phyloP scores from a whole-genome alignment of 352 stramenopile species.

The Pythium plurisporium region DNA sequence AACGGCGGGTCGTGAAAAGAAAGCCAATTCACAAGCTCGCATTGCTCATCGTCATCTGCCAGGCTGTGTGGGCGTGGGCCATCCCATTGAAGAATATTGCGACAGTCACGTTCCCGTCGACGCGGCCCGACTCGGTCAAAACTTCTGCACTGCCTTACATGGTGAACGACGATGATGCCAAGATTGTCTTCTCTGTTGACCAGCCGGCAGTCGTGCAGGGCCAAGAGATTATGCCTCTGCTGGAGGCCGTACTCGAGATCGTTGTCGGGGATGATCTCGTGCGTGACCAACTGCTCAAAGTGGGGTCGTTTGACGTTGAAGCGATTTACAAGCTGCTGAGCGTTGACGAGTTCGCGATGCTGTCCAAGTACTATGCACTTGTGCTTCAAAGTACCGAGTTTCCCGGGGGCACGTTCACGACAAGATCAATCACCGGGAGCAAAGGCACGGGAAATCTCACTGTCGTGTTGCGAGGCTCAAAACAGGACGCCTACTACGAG shows the following conservation, averaged over 20 bases:
- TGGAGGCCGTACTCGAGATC: slow-evolving; percentile 29
- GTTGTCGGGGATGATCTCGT: slow-evolving; percentile 21
- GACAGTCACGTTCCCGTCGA: slow-evolving; percentile 30
- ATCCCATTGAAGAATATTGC: slow-evolving; percentile 43
- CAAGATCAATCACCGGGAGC: slow-evolving; percentile 13
- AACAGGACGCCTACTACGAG: slow-evolving; percentile 18
- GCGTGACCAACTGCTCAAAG: slow-evolving; percentile 23
- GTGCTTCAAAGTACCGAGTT: slow-evolving; percentile 40
- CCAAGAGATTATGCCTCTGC: slow-evolving; percentile 23
- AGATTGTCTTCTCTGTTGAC: slow-evolving; percentile 2
- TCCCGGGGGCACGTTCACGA: slow-evolving; percentile 29
- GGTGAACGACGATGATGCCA: not conserved
- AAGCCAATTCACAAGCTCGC: slow-evolving; percentile 24
- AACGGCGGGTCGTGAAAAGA: not conserved
- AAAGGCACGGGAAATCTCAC: slow-evolving; percentile 12
- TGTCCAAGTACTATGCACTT: slow-evolving; percentile 39
- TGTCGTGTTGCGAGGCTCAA: slow-evolving; percentile 24
- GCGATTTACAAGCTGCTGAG: slow-evolving; percentile 32
- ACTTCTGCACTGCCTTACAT: slow-evolving; percentile 11
- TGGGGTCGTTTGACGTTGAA: slow-evolving; percentile 32
- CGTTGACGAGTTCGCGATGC: slow-evolving; percentile 27
- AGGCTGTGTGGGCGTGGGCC: slow-evolving; percentile 32
- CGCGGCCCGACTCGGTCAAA: slow-evolving; percentile 21
- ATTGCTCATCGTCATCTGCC: slow-evolving; percentile 23
- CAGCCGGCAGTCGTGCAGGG: slow-evolving; percentile 14